These are phyloP conservation scores for Saturnispora bothae DNA, from an alignment of 805 yeast genomes.

Conservation along the genomic window DNA sequence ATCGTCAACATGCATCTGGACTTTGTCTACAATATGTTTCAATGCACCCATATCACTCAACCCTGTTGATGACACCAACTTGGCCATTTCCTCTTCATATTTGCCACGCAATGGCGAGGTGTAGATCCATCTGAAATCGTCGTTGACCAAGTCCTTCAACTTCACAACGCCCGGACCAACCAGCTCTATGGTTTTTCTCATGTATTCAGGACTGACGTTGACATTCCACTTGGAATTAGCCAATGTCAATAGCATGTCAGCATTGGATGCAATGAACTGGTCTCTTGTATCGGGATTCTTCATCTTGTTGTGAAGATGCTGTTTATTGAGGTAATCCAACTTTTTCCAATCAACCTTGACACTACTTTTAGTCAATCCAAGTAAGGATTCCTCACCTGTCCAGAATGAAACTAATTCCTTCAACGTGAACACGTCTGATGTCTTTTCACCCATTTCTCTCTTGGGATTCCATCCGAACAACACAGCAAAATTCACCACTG, in stretches of 20 bases:
- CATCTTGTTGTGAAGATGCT: constrained; percentile 42
- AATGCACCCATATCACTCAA: constrained; percentile 2
- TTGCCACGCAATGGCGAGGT: constrained; percentile 1
- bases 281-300: constrained; percentile 18
- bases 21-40: constrained; percentile 2
- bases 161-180: constrained; percentile 43
- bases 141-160: constrained; percentile 17
- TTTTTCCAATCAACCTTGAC: constrained; percentile 82
- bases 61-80: not conserved
- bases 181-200: constrained; percentile 28
- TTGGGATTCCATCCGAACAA: constrained; percentile 94
- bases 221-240: constrained; percentile 13
- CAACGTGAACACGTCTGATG: constrained; percentile 42
- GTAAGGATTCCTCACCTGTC: constrained; percentile 30
- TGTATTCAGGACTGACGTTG: constrained; percentile 2
- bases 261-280: constrained; percentile 28
- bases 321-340: constrained; percentile 66
- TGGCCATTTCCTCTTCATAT: not conserved
- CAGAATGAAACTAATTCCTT: constrained; percentile 46
- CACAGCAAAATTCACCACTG: constrained; percentile 77
- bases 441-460: constrained; percentile 36
- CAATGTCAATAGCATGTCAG: constrained; percentile 15
- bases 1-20: constrained; percentile 1
- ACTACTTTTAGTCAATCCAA: constrained; percentile 81
- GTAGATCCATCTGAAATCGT: constrained; percentile 7